Evolutionary conservation across 2,329 filamentous ascomycete genomes (phyloP), one percentile per base, ranked within the genome.

Genomic region (Dendrostoma leiphaemia): DNA sequence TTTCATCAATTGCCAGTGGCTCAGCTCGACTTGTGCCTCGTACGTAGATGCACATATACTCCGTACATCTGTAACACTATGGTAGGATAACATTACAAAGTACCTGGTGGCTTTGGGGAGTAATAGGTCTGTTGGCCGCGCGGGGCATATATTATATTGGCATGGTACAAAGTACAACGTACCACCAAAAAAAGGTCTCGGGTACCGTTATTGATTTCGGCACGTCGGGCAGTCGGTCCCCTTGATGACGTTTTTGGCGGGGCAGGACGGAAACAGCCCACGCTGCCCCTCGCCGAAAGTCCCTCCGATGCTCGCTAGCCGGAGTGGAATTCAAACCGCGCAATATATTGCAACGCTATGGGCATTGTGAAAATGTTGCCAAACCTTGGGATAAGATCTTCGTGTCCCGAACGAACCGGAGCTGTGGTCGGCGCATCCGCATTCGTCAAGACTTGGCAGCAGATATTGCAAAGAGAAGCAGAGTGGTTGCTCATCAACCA

Each of bases 171-270:
- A n/a, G n/a, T n/a, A n/a, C n/a, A n/a, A n/a, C n/a, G n/a, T n/a
- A n/a, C n/a, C n/a, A n/a, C n/a, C n/a, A n/a, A n/a, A n/a, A n/a
- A n/a, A n/a, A n/a, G n/a, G n/a, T n/a, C n/a, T n/a, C n/a, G n/a
- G 21, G 6, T 5, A n/a, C n/a, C 10, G 13, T 29, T 17, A 29
- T 29, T 6, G 6, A 8, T 49, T 24, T 24, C 35, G 35, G 47
- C 24, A 41, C 37, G 17, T 49, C 46, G 34, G 46, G 19, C 23
- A 41, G 47, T 21, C 3, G 23, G 31, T 40, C 21, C 26, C 15
- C 3, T n/a, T 31, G 26, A 49, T 49, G 47, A 49, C 47, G 47
- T 49, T 49, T 29, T 49, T 49, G 47, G 47, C 35, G 47, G 47
- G 47, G 47, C 47, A 49, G 26, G 17, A 34, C 21, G 19, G 24